Evolutionary conservation across 2,329 filamentous ascomycete genomes (phyloP).

Genomic region (Talaromyces pinophilus): DNA sequence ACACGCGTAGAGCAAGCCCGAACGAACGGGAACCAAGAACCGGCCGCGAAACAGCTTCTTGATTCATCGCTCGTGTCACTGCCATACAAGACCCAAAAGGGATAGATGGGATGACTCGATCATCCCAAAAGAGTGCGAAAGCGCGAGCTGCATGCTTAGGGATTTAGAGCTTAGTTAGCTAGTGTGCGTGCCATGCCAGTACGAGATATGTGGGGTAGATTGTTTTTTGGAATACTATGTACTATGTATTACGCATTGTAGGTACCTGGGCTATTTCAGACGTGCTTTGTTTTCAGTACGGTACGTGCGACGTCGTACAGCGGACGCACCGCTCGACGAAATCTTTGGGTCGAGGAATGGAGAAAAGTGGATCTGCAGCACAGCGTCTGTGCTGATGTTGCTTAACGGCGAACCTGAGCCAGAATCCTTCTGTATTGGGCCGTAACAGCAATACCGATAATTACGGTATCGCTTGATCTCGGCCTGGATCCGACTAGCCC

Average conservation of each 20-base stretch:
- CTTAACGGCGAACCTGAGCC: slow-evolving; percentile 19
- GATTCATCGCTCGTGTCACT: slow-evolving; percentile 2
- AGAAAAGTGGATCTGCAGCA: slow-evolving; percentile 1
- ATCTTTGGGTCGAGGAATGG: slow-evolving; percentile 9
- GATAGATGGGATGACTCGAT: slow-evolving; percentile 1
- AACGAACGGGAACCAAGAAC: not conserved
- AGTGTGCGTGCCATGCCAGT: not conserved
- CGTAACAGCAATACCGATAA: not conserved
- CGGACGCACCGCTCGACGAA: not conserved
- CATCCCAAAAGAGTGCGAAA: slow-evolving; percentile 12
- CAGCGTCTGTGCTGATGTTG: slow-evolving; percentile 10
- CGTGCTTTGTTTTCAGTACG: not conserved
- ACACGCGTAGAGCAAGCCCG: not conserved
- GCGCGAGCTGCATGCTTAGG: slow-evolving; percentile 7
- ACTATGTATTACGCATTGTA: not conserved
- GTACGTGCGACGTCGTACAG: not conserved
- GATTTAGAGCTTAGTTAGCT: not conserved
- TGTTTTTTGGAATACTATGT: not conserved
- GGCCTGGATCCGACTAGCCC: not conserved
- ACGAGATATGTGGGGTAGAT: slow-evolving; percentile 5
- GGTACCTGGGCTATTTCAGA: slow-evolving; percentile 9
- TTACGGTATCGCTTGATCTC: slow-evolving; percentile 19
- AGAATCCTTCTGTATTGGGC: not conserved
- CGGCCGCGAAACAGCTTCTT: not conserved
- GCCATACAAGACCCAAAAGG: slow-evolving; percentile 9